phyloP scores from a whole-genome alignment of 169 alveolate species.

The Eimeria praecox region DNA sequence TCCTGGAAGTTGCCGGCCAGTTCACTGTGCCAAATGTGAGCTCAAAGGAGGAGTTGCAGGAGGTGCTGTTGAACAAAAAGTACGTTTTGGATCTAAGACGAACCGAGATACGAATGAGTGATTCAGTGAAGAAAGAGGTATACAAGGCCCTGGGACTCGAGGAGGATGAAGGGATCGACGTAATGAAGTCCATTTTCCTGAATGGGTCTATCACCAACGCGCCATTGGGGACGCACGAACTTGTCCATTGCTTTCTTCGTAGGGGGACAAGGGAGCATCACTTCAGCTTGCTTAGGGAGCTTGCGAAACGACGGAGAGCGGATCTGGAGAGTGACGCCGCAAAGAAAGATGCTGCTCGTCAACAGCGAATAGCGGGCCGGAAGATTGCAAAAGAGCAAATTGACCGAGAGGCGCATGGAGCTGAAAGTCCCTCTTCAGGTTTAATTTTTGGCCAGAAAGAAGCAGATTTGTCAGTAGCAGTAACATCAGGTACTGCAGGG shows the following conservation, averaged over 20 bases:
- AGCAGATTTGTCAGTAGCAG: background rate
- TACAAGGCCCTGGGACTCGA: constrained; percentile 43
- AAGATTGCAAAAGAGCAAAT: background rate
- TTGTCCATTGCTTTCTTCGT: constrained; percentile 42
- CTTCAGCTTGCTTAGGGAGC: constrained; percentile 43
- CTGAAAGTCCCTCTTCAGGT: background rate
- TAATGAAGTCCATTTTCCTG: background rate
- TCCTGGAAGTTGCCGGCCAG: constrained; percentile 56
- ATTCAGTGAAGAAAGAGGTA: constrained; percentile 19
- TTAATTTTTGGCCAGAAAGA: background rate
- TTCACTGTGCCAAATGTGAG: constrained; percentile 40
- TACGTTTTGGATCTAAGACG: constrained; percentile 8
- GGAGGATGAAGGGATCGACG: background rate
- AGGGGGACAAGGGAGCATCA: constrained; percentile 56
- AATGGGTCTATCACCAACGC: constrained; percentile 27
- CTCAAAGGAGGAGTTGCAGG: constrained; percentile 43
- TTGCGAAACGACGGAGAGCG: constrained; percentile 46
- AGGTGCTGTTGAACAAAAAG: background rate
- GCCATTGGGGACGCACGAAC: constrained; percentile 53
- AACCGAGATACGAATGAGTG: constrained; percentile 63
- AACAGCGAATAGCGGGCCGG: background rate
- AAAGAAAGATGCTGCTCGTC: background rate
- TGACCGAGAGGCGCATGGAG: background rate
- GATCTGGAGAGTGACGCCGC: constrained; percentile 30
- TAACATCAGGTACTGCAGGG: background rate